phyloP scores from a whole-genome alignment of 192 early-diverging fungal genomes.

The Pilaira anomala region DNA sequence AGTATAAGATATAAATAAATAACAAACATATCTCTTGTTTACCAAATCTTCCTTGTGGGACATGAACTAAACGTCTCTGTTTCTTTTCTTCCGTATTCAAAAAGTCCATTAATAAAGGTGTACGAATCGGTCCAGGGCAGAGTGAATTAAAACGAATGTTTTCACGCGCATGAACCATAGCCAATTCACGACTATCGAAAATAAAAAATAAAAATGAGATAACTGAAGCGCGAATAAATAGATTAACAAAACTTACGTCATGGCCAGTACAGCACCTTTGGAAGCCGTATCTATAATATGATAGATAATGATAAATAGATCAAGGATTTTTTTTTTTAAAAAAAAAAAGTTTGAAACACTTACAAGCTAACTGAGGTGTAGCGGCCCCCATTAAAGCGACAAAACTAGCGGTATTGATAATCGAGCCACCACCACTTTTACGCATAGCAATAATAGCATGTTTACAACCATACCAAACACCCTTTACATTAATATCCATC shows the following conservation, averaged over 20 bases:
- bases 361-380: constrained; percentile 81
- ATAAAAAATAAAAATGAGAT: constrained; percentile 7
- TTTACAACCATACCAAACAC: constrained; percentile 87
- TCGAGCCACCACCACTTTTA: constrained; percentile 66
- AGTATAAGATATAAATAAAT: neutral
- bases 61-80: constrained; percentile 71
- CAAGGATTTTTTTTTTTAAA: neutral
- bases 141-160: constrained; percentile 82
- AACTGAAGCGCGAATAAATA: too few relatives aligned
- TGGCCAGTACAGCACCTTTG: constrained; percentile 80
- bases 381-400: constrained; percentile 76
- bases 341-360: constrained; percentile 23
- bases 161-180: constrained; percentile 81
- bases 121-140: constrained; percentile 78
- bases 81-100: constrained; percentile 83
- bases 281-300: constrained; percentile 68
- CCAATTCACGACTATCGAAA: constrained; percentile 72
- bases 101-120: constrained; percentile 80
- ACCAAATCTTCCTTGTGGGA: constrained; percentile 84
- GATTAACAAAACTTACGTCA: constrained; percentile 56
- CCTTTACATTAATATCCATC: constrained; percentile 85
- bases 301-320: neutral
- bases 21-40: constrained; percentile 3
- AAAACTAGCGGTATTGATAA: constrained; percentile 86
- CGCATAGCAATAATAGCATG: constrained; percentile 76